A percentile compares a stretch with the other conserved stretches of the same genome.
These are phyloP conservation scores for Yamadazyma phyllophila DNA, from an alignment of 805 yeast genomes.

Conservation along the genomic window DNA sequence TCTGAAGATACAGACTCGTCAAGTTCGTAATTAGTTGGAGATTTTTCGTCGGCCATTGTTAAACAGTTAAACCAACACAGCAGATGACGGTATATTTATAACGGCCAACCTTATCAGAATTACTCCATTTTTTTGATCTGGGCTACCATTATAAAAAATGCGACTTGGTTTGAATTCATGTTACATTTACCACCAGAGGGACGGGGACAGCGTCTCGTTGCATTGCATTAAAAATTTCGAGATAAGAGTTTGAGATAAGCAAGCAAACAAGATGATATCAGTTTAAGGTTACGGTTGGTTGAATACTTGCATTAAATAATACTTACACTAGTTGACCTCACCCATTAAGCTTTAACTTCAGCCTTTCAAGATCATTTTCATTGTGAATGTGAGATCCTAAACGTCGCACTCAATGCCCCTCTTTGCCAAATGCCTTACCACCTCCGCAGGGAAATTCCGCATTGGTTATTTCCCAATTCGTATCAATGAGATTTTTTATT, in stretches of 20 bases:
- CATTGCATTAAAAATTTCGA: too few species aligned
- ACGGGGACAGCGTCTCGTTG: neutral
- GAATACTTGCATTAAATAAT: too few species aligned
- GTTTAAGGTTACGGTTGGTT: too few species aligned
- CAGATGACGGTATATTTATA: neutral
- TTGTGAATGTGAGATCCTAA: too few species aligned
- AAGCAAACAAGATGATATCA: too few species aligned
- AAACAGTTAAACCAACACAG: neutral
- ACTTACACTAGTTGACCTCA: too few species aligned
- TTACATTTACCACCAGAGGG: slow-evolving; percentile 2
- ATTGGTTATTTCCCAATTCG: neutral
- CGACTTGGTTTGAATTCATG: slow-evolving; percentile 6
- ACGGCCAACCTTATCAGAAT: neutral
- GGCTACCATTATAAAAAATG: slow-evolving; percentile 1
- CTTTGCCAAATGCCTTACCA: neutral
- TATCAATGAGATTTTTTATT: neutral
- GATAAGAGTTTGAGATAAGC: neutral
- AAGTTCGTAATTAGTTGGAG: slow-evolving; percentile 11
- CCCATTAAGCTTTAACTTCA: too few species aligned
- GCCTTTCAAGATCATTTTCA: too few species aligned
- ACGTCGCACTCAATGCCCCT: too few species aligned
- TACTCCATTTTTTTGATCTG: slow-evolving; percentile 4
- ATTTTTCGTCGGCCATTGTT: slow-evolving; percentile 10
- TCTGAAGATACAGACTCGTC: slow-evolving; percentile 11
- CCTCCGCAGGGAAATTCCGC: slow-evolving; percentile 2